These are phyloP conservation scores for Carallia brachiata DNA, from an alignment of 345 rosid genomes.

Conservation along the genomic window DNA sequence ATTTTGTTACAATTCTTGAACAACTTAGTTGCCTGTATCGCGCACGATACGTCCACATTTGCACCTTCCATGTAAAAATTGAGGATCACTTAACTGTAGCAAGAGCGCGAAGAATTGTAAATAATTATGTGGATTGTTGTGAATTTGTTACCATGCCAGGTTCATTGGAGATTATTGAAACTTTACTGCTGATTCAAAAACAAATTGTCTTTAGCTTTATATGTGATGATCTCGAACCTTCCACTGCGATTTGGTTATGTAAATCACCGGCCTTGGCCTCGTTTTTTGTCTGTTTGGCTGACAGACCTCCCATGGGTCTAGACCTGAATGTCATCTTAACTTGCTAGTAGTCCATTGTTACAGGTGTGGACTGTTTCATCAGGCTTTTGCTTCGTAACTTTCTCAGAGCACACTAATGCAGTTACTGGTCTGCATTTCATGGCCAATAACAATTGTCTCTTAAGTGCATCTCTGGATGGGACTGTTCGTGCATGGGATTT, in stretches of 20 bases:
- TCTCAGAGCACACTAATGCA: slow-evolving; percentile 92
- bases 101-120: too few relatives aligned
- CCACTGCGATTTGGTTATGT: not conserved
- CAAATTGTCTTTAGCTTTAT: too few relatives aligned
- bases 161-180: too few relatives aligned
- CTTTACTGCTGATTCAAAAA: too few relatives aligned
- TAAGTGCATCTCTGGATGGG: slow-evolving; percentile 94
- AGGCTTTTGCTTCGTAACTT: slow-evolving; percentile 95
- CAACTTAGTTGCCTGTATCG: too few relatives aligned
- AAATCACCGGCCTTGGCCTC: not conserved
- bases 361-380: slow-evolving; percentile 95
- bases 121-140: too few relatives aligned
- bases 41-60: not conserved
- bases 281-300: not conserved
- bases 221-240: too few relatives aligned
- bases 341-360: slow-evolving; percentile 17
- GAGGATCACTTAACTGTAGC: not conserved
- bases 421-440: slow-evolving; percentile 91
- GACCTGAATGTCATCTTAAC: slow-evolving; percentile 1
- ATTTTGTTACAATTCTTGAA: not conserved
- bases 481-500: slow-evolving; percentile 99
- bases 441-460: slow-evolving; percentile 87
- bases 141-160: too few relatives aligned
- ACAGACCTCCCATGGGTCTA: not conserved
- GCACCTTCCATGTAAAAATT: not conserved